Evolutionary conservation across 2,329 filamentous ascomycete species (phyloP), one percentile per base, ranked within the genome.

Genomic region (Cladophialophora carrionii): DNA sequence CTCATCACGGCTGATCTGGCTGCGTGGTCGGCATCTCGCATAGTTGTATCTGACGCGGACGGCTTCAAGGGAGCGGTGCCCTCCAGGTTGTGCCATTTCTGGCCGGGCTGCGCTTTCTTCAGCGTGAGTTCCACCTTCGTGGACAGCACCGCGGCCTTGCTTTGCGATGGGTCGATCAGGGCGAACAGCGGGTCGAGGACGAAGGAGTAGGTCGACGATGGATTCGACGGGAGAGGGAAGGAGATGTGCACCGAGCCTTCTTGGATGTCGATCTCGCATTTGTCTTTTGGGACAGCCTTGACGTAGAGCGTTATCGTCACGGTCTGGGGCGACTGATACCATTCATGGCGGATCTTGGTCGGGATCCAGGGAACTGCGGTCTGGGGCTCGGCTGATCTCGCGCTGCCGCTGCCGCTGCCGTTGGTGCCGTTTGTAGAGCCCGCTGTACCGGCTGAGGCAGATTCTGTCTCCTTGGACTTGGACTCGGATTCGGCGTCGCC

Each of bases 121-220:
- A 96, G 83, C 10, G 80, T 84, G 43, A 96, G 80, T 76, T 96
- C 92, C 61, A 96, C 83, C 76, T 96, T 96, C 73, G 87, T 91
- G 1, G 89, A 83, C 49, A 90, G 88, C 61, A 96, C 84, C 0
- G 82, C 84, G 70, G 81, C 85, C 52, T 82, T 88, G 22, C 87
- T 91, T 34, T 82, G 77, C 1, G 81, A 72, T 0, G 85, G 77
- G 59, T 90, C 84, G 71, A 96, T 87, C 9, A 83, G 75, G 14
- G 84, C 86, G 75, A 84, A 92, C 3, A 94, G 84, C 5, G 90
- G 87, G 20, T 87, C 83, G 51, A 92, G 82, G 0, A 81, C 83
- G 73, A 86, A 88, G 66, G 85, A 82, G 69, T 85, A 90, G 49
- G 84, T 82, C 32, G 71, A 76, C 20, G 61, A 76, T 5, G 82